Conservation (phyloP, 768 basidiomycete species). For the Trametes cubensis region DNA sequence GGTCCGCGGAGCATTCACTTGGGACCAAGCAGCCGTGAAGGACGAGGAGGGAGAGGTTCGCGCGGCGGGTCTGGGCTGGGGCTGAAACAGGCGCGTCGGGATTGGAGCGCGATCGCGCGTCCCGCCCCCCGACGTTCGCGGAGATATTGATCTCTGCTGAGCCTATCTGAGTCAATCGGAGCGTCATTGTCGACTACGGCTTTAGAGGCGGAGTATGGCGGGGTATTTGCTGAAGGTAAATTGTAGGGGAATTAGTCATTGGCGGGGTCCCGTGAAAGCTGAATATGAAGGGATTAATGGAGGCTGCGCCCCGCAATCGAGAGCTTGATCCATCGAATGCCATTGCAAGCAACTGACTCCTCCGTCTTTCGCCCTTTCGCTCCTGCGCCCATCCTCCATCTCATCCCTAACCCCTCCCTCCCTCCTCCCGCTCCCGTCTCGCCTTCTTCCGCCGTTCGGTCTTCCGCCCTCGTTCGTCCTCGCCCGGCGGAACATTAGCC, state of each 20-base stretch:
- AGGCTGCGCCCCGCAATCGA: too few relatives aligned
- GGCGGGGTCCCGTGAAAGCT: conserved; percentile 1
- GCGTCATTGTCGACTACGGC: not conserved
- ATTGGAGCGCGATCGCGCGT: conserved; percentile 18
- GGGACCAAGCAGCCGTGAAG: not conserved
- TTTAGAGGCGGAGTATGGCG: not conserved
- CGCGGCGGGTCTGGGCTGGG: not conserved
- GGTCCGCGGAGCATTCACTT: not conserved
- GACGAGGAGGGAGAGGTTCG: not conserved
- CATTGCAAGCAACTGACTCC: not conserved
- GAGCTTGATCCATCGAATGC: too few relatives aligned
- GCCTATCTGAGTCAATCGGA: not conserved
- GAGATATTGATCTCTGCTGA: not conserved
- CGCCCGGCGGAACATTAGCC: too few relatives aligned
- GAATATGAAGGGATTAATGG: too few relatives aligned
- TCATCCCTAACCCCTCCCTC: not conserved
- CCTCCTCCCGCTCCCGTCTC: not conserved
- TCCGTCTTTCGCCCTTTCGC: not conserved
- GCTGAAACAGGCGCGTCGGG: conserved; percentile 12
- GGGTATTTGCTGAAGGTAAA: too few relatives aligned
- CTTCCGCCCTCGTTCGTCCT: not conserved
- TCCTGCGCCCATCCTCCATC: not conserved
- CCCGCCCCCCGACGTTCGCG: conserved; percentile 3
- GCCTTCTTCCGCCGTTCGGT: not conserved
- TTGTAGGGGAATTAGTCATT: conserved; percentile 9